Percentiles rank a stretch among this genome's conserved stretches.
These are phyloP conservation scores for Parachaetomium inaequale DNA, from an alignment of 495 filamentous ascomycete species.

Conservation along the genomic window DNA sequence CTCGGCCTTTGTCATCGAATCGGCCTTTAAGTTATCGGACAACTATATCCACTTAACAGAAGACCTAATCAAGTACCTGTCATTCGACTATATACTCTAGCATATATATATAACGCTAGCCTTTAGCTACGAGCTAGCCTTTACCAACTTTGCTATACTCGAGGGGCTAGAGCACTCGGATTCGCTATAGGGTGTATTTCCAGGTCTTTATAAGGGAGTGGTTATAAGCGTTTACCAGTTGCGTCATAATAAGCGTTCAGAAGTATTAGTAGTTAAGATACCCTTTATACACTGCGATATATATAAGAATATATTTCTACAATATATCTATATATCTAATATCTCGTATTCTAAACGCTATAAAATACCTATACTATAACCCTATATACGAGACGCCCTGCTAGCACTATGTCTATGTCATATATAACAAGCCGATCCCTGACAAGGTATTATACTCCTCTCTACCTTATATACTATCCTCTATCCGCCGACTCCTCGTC, in stretches of 20 bases:
- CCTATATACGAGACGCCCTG: conserved; percentile 7
- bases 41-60: conserved; percentile 88
- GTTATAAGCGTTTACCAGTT: neutral
- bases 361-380: neutral
- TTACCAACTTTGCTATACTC: conserved; percentile 53
- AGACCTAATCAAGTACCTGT: conserved; percentile 81
- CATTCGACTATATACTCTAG: conserved; percentile 97
- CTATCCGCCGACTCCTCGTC: conserved; percentile 62
- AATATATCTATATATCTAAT: neutral
- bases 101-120: conserved; percentile 89
- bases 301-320: neutral
- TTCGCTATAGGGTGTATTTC: conserved; percentile 7
- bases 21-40: conserved; percentile 77
- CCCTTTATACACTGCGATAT: neutral
- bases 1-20: conserved; percentile 93
- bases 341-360: neutral
- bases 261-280: neutral
- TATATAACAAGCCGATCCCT: neutral
- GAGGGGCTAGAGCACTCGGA: conserved; percentile 16
- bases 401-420: neutral
- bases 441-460: conserved; percentile 12
- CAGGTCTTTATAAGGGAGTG: neutral
- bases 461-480: conserved; percentile 64
- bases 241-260: neutral
- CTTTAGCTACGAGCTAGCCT: conserved; percentile 83